Base-by-base conservation (phyloP, 2,329 filamentous ascomycete genomes). In the Venturia nashicola region DNA sequence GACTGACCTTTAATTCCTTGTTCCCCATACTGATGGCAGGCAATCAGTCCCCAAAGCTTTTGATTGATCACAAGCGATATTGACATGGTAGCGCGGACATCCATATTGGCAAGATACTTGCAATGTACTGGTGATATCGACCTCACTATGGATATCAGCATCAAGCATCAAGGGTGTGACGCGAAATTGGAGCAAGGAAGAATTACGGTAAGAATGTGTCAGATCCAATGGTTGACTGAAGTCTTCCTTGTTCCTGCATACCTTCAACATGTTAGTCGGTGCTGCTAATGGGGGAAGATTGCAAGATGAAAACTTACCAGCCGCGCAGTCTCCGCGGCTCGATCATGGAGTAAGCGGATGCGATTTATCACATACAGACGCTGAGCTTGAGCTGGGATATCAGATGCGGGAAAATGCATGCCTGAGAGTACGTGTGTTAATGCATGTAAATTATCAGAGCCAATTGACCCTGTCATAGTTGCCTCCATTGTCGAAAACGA, bases 61-160 rank as follows among this genome's bases (percentile, higher is more conserved):
- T 27, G 6, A 16, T 60, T 42, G n/a, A 60, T 42, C n/a, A 42
- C 39, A 16, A 60, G 27, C n/a, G 59, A 60, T 27, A 60, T 39
- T 27, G 59, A 60, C 59, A 60, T 60, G 16, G 59, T 42, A 42
- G 59, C 32, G 20, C 39, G n/a, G n/a, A 60, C 59, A n/a, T 34
- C 39, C 59, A 60, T 60, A 16, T 60, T 60, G 39, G 59, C 42
- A 14, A 60, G 59, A 23, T 60, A 60, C 23, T 60, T 60, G 36
- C 36, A 42, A 60, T 60, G 59, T 27, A 60, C 27, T 3, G 59
- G 59, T 43, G 59, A 60, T 44, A 60, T 60, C 9, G 59, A 42
- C 34, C 59, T 42, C 42, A 60, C 51, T 57, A 27, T 51, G 46
- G 16, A 18, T 5, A 57, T 57, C 18, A 57, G 46, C 46, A 51